Evolutionary conservation across 208 protist species (phyloP), one percentile per base, ranked within the genome.

Genomic region (Vickermania ingenoplastis): DNA sequence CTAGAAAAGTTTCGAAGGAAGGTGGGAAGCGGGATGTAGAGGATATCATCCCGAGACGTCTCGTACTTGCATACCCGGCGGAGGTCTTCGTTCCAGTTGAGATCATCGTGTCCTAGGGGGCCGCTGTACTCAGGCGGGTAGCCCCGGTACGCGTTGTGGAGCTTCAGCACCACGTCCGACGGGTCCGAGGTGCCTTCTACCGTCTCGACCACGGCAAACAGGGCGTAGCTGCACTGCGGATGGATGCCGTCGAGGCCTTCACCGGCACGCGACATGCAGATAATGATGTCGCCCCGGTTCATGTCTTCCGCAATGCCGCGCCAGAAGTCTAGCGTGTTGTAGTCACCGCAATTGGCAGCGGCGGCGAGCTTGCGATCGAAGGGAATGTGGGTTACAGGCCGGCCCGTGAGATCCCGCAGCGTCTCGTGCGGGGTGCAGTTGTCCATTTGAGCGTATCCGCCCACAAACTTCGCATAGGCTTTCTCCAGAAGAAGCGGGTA

Each of bases 391-490:
- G 73, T 74, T 14, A 95, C 89, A 1, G 89, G 86, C 13, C 81
- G 77, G 1, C 89, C 89, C 1, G 89, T 96, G 48, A 96, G 54
- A 65, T 96, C 89, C 2, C 78, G 81, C 51, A 94, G 69, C 31
- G 85, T 91, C 70, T 96, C 86, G 61, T 88, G 74, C 31, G 84
- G 69, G n/a, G 81, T 91, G 65, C 86, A 92, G 62, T 88, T 84
- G 59, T 83, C 73, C 23, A 96, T 63, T 41, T 74, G 63, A 29
- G 78, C 73, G 73, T 92, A 96, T 27, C 84, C 82, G 56, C 86
- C 84, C 13, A 92, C 77, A 69, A 96, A 92, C 75, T 96, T 96
- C 5, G 89, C 89, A 57, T 96, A 96, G 14, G 89, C 89, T 71
- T 96, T 96, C 72, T 96, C 86, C 52, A 96, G 69, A 41, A 96